phyloP scores from a whole-genome alignment of 192 early-diverging fungal species.

The Physocladia obscura region DNA sequence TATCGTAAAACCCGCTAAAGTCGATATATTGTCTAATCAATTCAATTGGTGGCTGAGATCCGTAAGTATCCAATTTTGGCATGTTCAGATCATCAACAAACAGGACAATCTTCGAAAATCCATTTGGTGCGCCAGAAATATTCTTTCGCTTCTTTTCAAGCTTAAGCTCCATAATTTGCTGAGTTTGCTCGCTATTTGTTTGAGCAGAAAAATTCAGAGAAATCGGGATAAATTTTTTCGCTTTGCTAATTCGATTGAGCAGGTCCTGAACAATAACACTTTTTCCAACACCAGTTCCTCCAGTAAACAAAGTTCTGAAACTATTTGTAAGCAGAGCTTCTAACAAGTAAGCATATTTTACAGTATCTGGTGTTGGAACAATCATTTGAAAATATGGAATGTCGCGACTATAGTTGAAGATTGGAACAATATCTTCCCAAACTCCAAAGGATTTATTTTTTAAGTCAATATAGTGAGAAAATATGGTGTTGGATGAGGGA shows the following conservation, averaged over 20 bases:
- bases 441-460: constrained; percentile 47
- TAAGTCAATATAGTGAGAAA: constrained; percentile 52
- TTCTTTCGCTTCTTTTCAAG: constrained; percentile 65
- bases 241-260: constrained; percentile 45
- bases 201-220: constrained; percentile 61
- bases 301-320: constrained; percentile 54
- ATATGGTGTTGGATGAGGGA: constrained; percentile 52
- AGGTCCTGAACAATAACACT: constrained; percentile 60
- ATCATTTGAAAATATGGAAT: constrained; percentile 67
- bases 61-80: constrained; percentile 54
- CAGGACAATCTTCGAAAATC: constrained; percentile 54
- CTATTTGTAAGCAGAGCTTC: constrained; percentile 47
- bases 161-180: constrained; percentile 61
- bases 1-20: constrained; percentile 60
- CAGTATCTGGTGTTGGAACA: constrained; percentile 59
- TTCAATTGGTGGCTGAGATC: constrained; percentile 63
- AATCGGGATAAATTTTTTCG: constrained; percentile 46
- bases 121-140: constrained; percentile 58
- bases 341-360: constrained; percentile 59
- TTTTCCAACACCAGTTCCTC: constrained; percentile 61
- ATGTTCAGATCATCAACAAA: constrained; percentile 68
- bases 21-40: constrained; percentile 57
- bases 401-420: constrained; percentile 52
- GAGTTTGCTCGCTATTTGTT: constrained; percentile 59
- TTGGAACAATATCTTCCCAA: constrained; percentile 60